Conservation (phyloP, 1,139 yeast species). For the Saccharomyces hybrid region DNA sequence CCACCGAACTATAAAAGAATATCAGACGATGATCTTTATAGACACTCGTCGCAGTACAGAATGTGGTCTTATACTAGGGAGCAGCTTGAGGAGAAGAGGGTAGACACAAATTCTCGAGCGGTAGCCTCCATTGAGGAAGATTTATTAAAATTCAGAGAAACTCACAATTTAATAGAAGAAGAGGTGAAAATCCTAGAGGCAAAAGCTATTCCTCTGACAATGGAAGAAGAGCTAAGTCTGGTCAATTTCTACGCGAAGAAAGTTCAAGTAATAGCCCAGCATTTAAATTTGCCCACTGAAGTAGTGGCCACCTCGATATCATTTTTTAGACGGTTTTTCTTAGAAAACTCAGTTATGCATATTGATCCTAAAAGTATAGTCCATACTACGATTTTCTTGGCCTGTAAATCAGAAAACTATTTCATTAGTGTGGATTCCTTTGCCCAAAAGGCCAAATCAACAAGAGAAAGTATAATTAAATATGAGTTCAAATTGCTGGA, state of each 20-base stretch:
- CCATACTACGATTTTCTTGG: constrained; percentile 80
- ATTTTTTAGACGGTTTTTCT: constrained; percentile 76
- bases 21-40: constrained; percentile 73
- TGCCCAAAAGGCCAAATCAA: constrained; percentile 59
- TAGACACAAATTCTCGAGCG: constrained; percentile 48
- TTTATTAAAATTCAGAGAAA: constrained; percentile 33
- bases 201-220: constrained; percentile 44
- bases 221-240: constrained; percentile 63
- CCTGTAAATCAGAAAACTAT: constrained; percentile 87
- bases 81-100: constrained; percentile 43
- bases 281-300: constrained; percentile 55
- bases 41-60: constrained; percentile 77
- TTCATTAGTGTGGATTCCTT: constrained; percentile 83
- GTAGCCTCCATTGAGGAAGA: constrained; percentile 35
- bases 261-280: constrained; percentile 52
- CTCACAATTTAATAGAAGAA: constrained; percentile 30
- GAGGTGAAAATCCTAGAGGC: constrained; percentile 34
- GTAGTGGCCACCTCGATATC: constrained; percentile 78
- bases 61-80: constrained; percentile 74
- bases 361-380: constrained; percentile 78
- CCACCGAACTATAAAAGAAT: constrained; percentile 32
- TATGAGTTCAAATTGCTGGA: constrained; percentile 72
- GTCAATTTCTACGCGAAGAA: constrained; percentile 66
- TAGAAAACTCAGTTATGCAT: constrained; percentile 75
- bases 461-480: constrained; percentile 58